These are phyloP conservation scores for Fusarium stilboides DNA, from an alignment of 2,329 filamentous ascomycete genomes.

Conservation along the genomic window DNA sequence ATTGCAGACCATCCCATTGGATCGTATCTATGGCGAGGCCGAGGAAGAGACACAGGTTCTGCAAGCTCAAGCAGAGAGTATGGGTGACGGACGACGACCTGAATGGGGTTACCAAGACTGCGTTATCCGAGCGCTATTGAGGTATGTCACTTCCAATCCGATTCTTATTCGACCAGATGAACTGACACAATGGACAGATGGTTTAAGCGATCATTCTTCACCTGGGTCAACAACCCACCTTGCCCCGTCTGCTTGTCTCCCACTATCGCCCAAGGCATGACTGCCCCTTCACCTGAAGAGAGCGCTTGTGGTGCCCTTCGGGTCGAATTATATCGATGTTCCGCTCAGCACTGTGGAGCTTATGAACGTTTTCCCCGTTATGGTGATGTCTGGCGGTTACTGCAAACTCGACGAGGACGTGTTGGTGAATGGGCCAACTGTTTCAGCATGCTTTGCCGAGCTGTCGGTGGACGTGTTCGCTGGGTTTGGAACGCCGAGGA, in stretches of 20 bases:
- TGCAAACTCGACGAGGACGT: constrained; percentile 88
- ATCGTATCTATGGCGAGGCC: constrained; percentile 92
- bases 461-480: constrained; percentile 89
- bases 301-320: constrained; percentile 87
- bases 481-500: constrained; percentile 99
- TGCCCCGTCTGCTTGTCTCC: constrained; percentile 87
- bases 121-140: constrained; percentile 88
- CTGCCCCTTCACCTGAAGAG: constrained; percentile 89
- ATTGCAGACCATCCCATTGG: constrained; percentile 85
- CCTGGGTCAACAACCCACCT: constrained; percentile 95
- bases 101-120: constrained; percentile 99
- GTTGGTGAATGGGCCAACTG: constrained; percentile 98
- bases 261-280: constrained; percentile 86
- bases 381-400: constrained; percentile 92
- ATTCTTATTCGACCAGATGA: constrained; percentile 1
- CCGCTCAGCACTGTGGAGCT: constrained; percentile 78
- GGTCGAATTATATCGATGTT: constrained; percentile 93
- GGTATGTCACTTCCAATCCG: constrained; percentile 65
- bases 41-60: constrained; percentile 94
- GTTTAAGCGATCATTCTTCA: constrained; percentile 97
- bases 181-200: constrained; percentile 64
- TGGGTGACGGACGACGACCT: constrained; percentile 83
- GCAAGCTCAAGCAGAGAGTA: constrained; percentile 88
- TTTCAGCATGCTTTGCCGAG: constrained; percentile 98
- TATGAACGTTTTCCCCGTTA: constrained; percentile 95